phyloP scores from a whole-genome alignment of 768 basidiomycete species.

The Sistotremastrum suecicum region DNA sequence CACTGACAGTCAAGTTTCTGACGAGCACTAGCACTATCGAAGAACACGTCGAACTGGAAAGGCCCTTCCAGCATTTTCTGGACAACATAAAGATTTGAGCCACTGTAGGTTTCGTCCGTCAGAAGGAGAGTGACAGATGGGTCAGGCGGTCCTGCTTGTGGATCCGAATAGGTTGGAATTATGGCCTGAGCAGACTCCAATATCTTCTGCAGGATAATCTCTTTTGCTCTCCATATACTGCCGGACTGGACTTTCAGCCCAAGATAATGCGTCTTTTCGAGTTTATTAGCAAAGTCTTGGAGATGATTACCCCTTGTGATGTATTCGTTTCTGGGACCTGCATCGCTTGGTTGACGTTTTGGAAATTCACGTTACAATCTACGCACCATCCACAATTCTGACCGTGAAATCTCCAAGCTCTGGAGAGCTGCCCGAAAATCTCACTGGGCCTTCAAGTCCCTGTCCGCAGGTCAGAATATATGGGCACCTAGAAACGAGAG shows the following conservation, averaged over 20 bases:
- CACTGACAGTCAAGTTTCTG: slow-evolving; percentile 51
- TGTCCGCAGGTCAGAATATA: slow-evolving; percentile 16
- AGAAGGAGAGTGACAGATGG: slow-evolving; percentile 69
- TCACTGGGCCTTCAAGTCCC: slow-evolving; percentile 63
- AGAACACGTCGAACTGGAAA: slow-evolving; percentile 85
- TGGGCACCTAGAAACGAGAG: slow-evolving; percentile 3
- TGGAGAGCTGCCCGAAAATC: slow-evolving; percentile 57
- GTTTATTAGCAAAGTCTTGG: slow-evolving; percentile 39
- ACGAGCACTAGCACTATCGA: slow-evolving; percentile 59
- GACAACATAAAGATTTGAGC: slow-evolving; percentile 72
- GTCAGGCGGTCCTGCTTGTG: slow-evolving; percentile 42
- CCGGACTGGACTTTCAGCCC: slow-evolving; percentile 49
- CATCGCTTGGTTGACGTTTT: background rate
- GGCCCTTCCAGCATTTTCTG: slow-evolving; percentile 77
- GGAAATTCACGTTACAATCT: no score
- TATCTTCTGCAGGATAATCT: slow-evolving; percentile 47
- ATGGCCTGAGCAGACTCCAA: slow-evolving; percentile 40
- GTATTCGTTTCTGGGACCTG: slow-evolving; percentile 45
- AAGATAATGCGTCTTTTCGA: slow-evolving; percentile 58
- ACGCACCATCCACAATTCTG: slow-evolving; percentile 61
- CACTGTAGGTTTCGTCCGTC: slow-evolving; percentile 55
- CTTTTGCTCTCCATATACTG: slow-evolving; percentile 77
- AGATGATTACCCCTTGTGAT: slow-evolving; percentile 42
- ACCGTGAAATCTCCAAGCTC: slow-evolving; percentile 77
- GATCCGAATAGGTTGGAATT: slow-evolving; percentile 40